Evolutionary conservation across 1,284 basidiomycete genomes (phyloP), one percentile per base, ranked within the genome.

Genomic region (Chalciporus piperatoides): DNA sequence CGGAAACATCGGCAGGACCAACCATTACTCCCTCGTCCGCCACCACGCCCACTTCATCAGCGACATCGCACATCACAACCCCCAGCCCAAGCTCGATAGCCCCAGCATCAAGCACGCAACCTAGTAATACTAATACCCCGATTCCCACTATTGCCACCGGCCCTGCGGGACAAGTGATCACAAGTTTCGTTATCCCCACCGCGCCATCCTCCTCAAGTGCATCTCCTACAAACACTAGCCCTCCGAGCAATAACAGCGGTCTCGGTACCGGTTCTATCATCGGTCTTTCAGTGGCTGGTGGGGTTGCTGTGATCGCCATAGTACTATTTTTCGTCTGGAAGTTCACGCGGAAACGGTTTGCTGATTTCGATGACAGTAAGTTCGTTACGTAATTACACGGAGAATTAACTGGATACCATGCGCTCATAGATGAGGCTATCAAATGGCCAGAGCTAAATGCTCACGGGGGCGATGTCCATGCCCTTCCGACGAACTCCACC

Each of bases 361-460:
- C 71, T 47, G 82, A 86, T 56, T 88, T 86, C 59, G 85, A 90
- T 60, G 84, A 86, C 70, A 82, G 86, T 86, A 68, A 59, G 85
- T 79, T 38, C 9, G 44, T 32, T 55, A 59, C 42, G 35, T 53
- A 56, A 63, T 1, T 12, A 48, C 51, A 55, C 43, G 46, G 44
- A 41, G 9, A 39, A 23, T 24, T 51, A 39, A 25, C 55, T 42
- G 41, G 15, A 15, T 37, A 42, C 27, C n/a, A 48, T 40, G n/a
- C 40, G 42, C n/a, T 45, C 52, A 41, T 62, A 88, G 87, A 77
- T 58, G 86, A 89, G 67, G 85, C 85, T 24, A 91, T 91, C 69
- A 90, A 90, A 69, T 91, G 88, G 88, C 88, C 88, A 1, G 89
- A 91, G 58, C 75, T 91, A 41, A 88, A 89, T 64, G 66, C 78